phyloP scores from a whole-genome alignment of 2,329 filamentous ascomycete species.

The Claviceps humidiphila region DNA sequence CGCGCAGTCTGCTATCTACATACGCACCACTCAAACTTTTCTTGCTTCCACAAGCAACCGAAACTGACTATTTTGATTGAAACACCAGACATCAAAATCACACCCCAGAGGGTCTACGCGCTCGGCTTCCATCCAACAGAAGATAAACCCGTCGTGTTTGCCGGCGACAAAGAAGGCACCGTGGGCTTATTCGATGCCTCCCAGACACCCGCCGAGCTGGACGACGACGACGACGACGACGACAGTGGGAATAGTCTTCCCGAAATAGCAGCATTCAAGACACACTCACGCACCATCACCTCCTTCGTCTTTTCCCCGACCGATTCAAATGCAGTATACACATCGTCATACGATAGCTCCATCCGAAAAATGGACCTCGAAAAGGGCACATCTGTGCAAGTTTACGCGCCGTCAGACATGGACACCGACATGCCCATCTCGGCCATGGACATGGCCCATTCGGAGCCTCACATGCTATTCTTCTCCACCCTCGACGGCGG shows the following conservation, averaged over 20 bases:
- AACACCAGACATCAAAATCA: constrained; percentile 71
- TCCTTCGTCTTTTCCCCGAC: constrained; percentile 65
- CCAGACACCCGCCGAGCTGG: constrained; percentile 46
- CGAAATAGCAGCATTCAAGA: constrained; percentile 78
- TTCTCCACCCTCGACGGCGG: constrained; percentile 78
- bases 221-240: constrained; percentile 48
- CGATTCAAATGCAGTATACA: constrained; percentile 64
- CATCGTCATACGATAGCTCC: constrained; percentile 84
- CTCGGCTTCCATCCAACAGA: constrained; percentile 79
- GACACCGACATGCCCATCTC: constrained; percentile 68
- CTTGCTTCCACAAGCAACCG: too few species aligned
- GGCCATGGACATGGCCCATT: constrained; percentile 62
- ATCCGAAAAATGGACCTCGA: constrained; percentile 76
- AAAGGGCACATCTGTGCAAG: constrained; percentile 65
- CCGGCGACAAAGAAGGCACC: constrained; percentile 85
- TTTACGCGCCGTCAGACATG: constrained; percentile 61
- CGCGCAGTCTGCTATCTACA: too few species aligned
- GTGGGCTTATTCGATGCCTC: constrained; percentile 85
- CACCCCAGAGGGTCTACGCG: constrained; percentile 74
- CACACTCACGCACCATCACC: constrained; percentile 78
- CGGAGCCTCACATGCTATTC: constrained; percentile 60
- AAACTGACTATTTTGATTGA: too few species aligned
- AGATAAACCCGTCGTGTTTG: constrained; percentile 80
- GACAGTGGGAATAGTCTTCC: constrained; percentile 54
- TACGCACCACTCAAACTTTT: too few species aligned